Evolutionary conservation across 305 asterid genomes (phyloP).

Genomic region (Coffea humblotiana): DNA sequence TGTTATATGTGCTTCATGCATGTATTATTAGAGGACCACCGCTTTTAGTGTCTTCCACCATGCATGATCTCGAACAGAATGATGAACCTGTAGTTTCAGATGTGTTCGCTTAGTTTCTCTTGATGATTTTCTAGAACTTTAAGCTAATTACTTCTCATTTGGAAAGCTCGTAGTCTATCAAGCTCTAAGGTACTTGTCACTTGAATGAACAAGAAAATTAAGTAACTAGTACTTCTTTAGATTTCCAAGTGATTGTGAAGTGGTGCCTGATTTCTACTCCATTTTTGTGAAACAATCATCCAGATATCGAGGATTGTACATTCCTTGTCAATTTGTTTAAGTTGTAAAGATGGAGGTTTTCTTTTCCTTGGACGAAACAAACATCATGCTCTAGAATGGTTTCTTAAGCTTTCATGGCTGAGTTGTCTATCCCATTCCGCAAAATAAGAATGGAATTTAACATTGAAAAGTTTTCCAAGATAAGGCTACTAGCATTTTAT

Average conservation of each 20-base stretch:
- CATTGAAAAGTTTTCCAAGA: neutral
- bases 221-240: neutral
- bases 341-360: neutral
- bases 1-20: neutral
- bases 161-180: neutral
- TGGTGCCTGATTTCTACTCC: neutral
- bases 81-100: neutral
- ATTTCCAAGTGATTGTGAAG: neutral
- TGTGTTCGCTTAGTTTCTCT: neutral
- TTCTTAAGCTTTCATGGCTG: neutral
- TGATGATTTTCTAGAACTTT: neutral
- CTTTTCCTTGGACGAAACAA: neutral
- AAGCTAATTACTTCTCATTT: neutral
- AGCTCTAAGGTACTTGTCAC: neutral
- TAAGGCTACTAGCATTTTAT: neutral
- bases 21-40: neutral
- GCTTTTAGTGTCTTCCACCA: neutral
- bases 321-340: neutral
- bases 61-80: neutral
- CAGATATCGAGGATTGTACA: neutral
- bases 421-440: neutral
- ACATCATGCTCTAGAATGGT: neutral
- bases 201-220: neutral
- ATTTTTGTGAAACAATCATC: neutral
- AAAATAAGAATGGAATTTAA: neutral